Conservation (phyloP, 2,329 filamentous ascomycete genomes). For the Chrysoporthe austroafricana region DNA sequence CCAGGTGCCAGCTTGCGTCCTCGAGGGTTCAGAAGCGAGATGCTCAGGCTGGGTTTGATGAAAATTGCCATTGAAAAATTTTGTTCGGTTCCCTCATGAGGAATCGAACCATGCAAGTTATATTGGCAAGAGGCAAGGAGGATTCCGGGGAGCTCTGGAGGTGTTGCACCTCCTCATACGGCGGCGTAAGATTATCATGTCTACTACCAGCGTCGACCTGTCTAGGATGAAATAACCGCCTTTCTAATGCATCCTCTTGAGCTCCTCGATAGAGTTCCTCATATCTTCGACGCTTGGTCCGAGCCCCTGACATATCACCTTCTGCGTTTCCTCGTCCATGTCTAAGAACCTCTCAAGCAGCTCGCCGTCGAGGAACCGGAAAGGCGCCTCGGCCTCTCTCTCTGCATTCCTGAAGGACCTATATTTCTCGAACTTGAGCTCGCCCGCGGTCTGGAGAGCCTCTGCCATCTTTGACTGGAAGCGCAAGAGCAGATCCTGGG, state of each 20-base stretch:
- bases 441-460: slow-evolving; percentile 69
- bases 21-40: neutral
- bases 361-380: slow-evolving; percentile 90
- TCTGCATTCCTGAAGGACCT: slow-evolving; percentile 80
- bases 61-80: neutral
- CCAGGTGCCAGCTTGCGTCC: too few species aligned
- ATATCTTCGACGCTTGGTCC: slow-evolving; percentile 67
- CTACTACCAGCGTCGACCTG: neutral
- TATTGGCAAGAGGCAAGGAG: neutral
- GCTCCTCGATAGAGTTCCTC: slow-evolving; percentile 63
- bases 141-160: neutral
- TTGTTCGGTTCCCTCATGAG: neutral
- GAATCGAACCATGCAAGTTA: neutral
- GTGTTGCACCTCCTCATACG: neutral
- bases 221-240: neutral
- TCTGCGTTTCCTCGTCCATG: slow-evolving; percentile 62
- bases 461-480: slow-evolving; percentile 75
- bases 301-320: slow-evolving; percentile 56
- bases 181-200: neutral
- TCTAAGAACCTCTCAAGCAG: slow-evolving; percentile 85
- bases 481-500: slow-evolving; percentile 79
- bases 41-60: neutral
- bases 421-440: slow-evolving; percentile 77
- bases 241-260: slow-evolving; percentile 62
- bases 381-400: slow-evolving; percentile 73